These are phyloP conservation scores for Plasmodium gonderi DNA, from an alignment of 169 alveolate genomes.

Conservation along the genomic window DNA sequence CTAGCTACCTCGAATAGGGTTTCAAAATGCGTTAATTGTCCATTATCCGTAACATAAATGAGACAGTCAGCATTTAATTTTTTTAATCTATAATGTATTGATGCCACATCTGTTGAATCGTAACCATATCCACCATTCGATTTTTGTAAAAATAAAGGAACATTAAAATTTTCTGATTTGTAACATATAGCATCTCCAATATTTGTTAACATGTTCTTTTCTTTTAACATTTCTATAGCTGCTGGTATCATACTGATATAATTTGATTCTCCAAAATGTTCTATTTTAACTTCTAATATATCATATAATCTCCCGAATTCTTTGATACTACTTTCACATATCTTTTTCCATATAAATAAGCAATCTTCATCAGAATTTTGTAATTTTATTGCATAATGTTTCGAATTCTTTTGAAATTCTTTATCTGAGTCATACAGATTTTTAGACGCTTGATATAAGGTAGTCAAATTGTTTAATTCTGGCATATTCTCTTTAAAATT, in stretches of 20 bases:
- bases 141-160: slow-evolving; percentile 96
- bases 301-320: slow-evolving; percentile 89
- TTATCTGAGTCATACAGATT: slow-evolving; percentile 87
- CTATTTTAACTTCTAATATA: slow-evolving; percentile 86
- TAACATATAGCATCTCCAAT: slow-evolving; percentile 96
- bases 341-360: slow-evolving; percentile 88
- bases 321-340: slow-evolving; percentile 89
- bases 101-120: slow-evolving; percentile 98
- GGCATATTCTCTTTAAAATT: slow-evolving; percentile 92
- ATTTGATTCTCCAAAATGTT: slow-evolving; percentile 95
- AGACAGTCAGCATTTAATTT: slow-evolving; percentile 90
- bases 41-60: slow-evolving; percentile 96
- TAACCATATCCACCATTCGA: slow-evolving; percentile 99
- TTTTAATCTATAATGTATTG: slow-evolving; percentile 62
- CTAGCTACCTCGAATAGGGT: slow-evolving; percentile 95
- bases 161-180: slow-evolving; percentile 84
- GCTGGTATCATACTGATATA: slow-evolving; percentile 92
- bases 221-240: slow-evolving; percentile 88
- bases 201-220: slow-evolving; percentile 85
- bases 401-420: slow-evolving; percentile 88
- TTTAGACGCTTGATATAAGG: slow-evolving; percentile 96
- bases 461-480: slow-evolving; percentile 94
- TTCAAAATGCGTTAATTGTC: slow-evolving; percentile 95
- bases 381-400: slow-evolving; percentile 90
- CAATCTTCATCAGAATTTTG: slow-evolving; percentile 90